These are phyloP conservation scores for Plasmodium gaboni DNA, from an alignment of 169 alveolate genomes.

Conservation along the genomic window DNA sequence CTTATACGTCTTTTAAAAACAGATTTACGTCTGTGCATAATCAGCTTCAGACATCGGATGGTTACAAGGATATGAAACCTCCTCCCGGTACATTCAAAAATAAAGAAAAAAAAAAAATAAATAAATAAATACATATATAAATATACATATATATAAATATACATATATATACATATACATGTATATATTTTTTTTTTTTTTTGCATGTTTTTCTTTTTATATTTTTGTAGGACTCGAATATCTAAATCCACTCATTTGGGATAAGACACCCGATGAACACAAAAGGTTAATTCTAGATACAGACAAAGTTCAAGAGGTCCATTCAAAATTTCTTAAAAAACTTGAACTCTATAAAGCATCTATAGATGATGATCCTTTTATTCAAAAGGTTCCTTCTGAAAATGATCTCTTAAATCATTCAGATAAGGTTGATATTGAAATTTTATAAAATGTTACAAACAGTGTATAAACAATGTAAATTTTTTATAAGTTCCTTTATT, in stretches of 20 bases:
- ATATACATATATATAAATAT: neutral
- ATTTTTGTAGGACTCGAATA: constrained; percentile 73
- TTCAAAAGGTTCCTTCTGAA: constrained; percentile 71
- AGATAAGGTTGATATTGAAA: constrained; percentile 38
- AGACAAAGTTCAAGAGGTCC: constrained; percentile 70
- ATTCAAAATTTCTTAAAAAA: constrained; percentile 63
- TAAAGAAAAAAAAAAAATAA: neutral
- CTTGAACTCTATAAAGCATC: constrained; percentile 75
- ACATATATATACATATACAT: neutral
- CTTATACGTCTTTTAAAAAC: constrained; percentile 26
- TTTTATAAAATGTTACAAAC: neutral
- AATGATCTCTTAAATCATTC: constrained; percentile 30
- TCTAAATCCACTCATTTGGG: constrained; percentile 66
- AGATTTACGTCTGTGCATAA: constrained; percentile 43
- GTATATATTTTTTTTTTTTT: too few species aligned
- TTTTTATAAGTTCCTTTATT: neutral
- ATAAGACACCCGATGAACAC: constrained; percentile 77
- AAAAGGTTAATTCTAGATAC: constrained; percentile 67
- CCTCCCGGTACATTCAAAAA: constrained; percentile 22
- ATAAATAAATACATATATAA: neutral
- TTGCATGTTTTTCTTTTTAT: too few species aligned
- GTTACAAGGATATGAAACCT: constrained; percentile 58
- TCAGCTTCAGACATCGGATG: constrained; percentile 26
- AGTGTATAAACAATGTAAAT: too few species aligned
- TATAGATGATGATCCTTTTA: constrained; percentile 78